Evolutionary conservation across 345 rosid species (phyloP), one percentile per base, ranked within the genome.

Genomic region (Gossypium herbaceum): DNA sequence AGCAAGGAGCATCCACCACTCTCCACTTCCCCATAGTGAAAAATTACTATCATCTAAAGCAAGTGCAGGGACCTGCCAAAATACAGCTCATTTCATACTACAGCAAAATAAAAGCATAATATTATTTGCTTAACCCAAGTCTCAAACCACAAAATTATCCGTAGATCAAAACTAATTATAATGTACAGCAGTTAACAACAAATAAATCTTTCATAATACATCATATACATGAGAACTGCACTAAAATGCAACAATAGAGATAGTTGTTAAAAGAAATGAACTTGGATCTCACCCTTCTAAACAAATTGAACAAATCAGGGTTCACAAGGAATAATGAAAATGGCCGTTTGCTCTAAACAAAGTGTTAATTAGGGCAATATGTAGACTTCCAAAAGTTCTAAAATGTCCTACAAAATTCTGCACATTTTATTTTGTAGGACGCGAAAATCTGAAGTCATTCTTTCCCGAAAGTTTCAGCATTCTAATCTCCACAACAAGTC

Each of bases 1-100:
- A 77, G 97, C 97, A 84, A 92, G 98, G 78, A 94, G 88, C 98
- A 94, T 94, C 98, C 95, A 92, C 98, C 97, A 91, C 68, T 92
- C 97, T 71, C 97, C 97, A 84, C 97, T 94, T 81, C 97, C 97
- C 97, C 95, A 92, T 27, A 92, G 74, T 45, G 96, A 91, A 78
- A 88, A 89, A 81, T 81, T 79, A 57, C 75, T 77, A 51, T 81
- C 84, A 43, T 88, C 84, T 44, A 90, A 69, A 75, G 83, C 64
- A 67, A 88, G 82, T 34, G 90, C 89, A 17, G 98, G 97, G 55
- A 82, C 82, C 95, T 94, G 83, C 74, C 76, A 51, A 51, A 68
- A 39, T 34, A 50, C 34, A 68, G 51, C 19, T 29, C 60, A 69
- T 39, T 27, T 24, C 71, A 79, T 66, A 34, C 48, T n/a, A 67